Percentiles rank a stretch among this genome's conserved stretches.
Evolutionary conservation across 2,329 filamentous ascomycete species (phyloP).

Genomic region (Tolypocladium capitatum): DNA sequence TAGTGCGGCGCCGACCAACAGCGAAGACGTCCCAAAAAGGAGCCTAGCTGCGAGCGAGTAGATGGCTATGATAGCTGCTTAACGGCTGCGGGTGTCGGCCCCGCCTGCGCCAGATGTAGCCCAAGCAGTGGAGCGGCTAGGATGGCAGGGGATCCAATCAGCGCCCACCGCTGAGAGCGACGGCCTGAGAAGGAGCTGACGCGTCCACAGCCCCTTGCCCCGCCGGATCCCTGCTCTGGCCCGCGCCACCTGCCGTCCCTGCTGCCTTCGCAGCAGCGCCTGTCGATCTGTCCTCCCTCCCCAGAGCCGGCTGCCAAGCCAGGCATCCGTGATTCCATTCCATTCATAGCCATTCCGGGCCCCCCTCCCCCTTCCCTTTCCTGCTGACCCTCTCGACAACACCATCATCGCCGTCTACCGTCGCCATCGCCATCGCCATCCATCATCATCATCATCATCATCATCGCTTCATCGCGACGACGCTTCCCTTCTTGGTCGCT

Average conservation of each 20-base stretch:
- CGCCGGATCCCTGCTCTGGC: constrained; percentile 8
- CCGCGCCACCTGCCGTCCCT: constrained; percentile 4
- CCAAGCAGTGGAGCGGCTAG: not conserved
- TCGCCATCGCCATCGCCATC: not conserved
- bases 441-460: not conserved
- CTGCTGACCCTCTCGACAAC: constrained; percentile 9
- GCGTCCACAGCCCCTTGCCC: constrained; percentile 12
- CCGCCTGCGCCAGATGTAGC: not conserved
- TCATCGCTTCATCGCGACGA: not conserved
- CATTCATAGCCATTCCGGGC: constrained; percentile 18
- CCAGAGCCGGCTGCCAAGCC: no score
- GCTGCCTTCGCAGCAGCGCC: not conserved
- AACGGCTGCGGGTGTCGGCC: not conserved
- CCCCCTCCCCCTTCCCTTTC: constrained; percentile 16
- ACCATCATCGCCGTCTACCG: constrained; percentile 1
- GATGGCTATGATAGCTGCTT: not conserved
- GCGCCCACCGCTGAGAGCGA: no score
- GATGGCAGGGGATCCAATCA: not conserved
- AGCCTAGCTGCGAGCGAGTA: not conserved
- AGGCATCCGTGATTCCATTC: constrained; percentile 18
- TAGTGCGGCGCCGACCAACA: not conserved
- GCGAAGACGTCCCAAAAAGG: not conserved
- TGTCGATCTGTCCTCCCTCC: no score
- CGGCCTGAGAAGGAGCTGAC: constrained; percentile 15
- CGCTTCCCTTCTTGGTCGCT: not conserved